Evolutionary conservation across 2,329 filamentous ascomycete genomes (phyloP).

Genomic region (Aspergillus sp.): DNA sequence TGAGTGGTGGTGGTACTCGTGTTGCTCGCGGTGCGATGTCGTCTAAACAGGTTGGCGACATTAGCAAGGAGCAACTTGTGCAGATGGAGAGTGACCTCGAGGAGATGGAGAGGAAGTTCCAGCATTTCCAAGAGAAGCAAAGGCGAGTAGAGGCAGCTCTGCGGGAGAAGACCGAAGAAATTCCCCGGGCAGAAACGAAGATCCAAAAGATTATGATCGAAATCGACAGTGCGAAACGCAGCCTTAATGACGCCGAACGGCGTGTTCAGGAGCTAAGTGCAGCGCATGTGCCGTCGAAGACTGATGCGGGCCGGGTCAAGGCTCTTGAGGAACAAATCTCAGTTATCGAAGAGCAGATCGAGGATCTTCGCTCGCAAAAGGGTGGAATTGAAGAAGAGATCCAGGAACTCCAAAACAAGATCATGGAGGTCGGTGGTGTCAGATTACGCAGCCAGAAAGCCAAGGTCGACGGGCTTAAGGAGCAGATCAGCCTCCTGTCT

Average conservation of each 20-base stretch:
- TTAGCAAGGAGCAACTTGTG: conserved; percentile 80
- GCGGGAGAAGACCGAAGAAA: conserved; percentile 70
- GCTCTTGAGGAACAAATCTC: conserved; percentile 75
- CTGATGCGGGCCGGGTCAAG: conserved; percentile 72
- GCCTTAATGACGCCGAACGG: conserved; percentile 78
- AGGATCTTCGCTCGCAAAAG: conserved; percentile 79
- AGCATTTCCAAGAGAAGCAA: conserved; percentile 81
- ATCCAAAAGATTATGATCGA: conserved; percentile 91
- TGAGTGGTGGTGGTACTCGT: conserved; percentile 93
- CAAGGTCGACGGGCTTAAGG: conserved; percentile 85
- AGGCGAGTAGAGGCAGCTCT: conserved; percentile 74
- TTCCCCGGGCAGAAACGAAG: conserved; percentile 82
- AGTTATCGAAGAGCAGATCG: conserved; percentile 73
- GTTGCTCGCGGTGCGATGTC: conserved; percentile 95
- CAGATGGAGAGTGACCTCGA: conserved; percentile 89
- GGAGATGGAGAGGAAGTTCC: conserved; percentile 75
- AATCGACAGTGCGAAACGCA: conserved; percentile 80
- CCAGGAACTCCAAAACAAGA: conserved; percentile 88
- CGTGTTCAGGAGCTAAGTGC: conserved; percentile 80
- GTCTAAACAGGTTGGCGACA: conserved; percentile 85
- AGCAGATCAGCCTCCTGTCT: conserved; percentile 75
- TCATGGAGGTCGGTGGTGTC: conserved; percentile 97
- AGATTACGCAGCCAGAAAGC: conserved; percentile 86
- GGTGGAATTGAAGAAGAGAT: conserved; percentile 90
- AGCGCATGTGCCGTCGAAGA: conserved; percentile 77